phyloP scores from a whole-genome alignment of 148 eudicot genomes.

The Vaccinium darrowii region DNA sequence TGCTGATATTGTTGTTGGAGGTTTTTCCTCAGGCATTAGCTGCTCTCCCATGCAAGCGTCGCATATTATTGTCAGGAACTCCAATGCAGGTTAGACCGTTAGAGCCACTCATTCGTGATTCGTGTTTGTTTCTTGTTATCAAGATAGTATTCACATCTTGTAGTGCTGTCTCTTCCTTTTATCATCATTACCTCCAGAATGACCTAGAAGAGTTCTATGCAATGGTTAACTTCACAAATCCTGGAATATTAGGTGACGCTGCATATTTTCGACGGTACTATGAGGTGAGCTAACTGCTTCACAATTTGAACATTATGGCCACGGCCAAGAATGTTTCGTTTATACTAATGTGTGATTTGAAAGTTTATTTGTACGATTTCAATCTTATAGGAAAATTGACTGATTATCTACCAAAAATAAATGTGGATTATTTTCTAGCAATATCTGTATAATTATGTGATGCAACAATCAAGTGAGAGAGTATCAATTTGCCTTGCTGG shows the following conservation, averaged over 20 bases:
- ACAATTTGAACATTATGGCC: background rate
- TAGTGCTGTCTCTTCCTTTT: slow-evolving; percentile 2
- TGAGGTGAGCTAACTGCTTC: slow-evolving; percentile 54
- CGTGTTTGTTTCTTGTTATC: slow-evolving; percentile 11
- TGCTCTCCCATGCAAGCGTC: slow-evolving; percentile 84
- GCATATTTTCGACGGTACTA: slow-evolving; percentile 86
- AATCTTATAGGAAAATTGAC: background rate
- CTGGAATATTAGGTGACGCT: slow-evolving; percentile 90
- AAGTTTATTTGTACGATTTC: background rate
- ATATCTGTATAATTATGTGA: background rate
- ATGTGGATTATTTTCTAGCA: background rate
- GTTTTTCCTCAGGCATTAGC: slow-evolving; percentile 75
- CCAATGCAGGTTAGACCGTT: slow-evolving; percentile 84
- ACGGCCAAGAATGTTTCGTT: background rate
- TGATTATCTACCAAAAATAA: background rate
- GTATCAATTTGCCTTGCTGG: slow-evolving; percentile 9
- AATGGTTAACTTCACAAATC: slow-evolving; percentile 96
- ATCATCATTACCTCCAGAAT: slow-evolving; percentile 49
- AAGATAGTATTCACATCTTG: slow-evolving; percentile 11
- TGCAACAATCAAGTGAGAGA: background rate
- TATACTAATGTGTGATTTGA: background rate
- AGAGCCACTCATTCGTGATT: slow-evolving; percentile 19
- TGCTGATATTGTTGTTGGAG: background rate
- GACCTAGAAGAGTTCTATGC: slow-evolving; percentile 97
- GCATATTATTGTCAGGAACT: slow-evolving; percentile 89